Evolutionary conservation across 2,329 filamentous ascomycete genomes (phyloP).

Genomic region (Diplodia sapinea): DNA sequence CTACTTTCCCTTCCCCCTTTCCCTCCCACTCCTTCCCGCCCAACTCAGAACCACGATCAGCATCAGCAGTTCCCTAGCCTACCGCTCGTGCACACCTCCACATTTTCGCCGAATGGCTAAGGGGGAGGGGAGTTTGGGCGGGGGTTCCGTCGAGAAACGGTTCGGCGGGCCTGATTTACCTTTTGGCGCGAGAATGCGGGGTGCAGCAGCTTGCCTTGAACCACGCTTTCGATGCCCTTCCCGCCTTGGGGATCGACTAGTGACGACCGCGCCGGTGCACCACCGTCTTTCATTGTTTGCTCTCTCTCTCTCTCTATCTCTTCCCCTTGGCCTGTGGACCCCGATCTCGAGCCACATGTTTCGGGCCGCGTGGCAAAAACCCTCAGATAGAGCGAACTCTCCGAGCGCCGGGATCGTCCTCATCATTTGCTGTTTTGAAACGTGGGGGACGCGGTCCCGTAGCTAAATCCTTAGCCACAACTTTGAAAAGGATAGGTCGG

Average conservation of each 20-base stretch:
- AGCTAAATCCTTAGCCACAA: background rate
- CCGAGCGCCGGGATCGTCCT: background rate
- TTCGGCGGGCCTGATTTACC: background rate
- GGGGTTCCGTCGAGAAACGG: background rate
- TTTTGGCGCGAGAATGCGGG: background rate
- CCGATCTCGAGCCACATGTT: background rate
- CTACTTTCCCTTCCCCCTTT: background rate
- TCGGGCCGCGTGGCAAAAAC: background rate
- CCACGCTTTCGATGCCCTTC: background rate
- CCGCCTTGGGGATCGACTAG: background rate
- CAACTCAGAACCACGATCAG: background rate
- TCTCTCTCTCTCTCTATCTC: background rate
- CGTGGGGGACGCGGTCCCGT: background rate
- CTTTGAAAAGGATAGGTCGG: background rate
- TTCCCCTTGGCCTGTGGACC: background rate
- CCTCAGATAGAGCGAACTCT: background rate
- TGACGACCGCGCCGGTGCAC: background rate
- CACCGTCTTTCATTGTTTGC: background rate
- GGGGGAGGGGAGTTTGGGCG: background rate
- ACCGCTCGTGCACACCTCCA: slow-evolving; percentile 2
- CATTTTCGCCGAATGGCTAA: slow-evolving; percentile 1
- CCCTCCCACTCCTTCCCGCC: background rate
- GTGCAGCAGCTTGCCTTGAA: too few species aligned
- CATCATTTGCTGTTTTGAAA: background rate
- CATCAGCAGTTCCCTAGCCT: background rate